These are phyloP conservation scores for Kluyveromyces starmeri DNA, from an alignment of 805 yeast species.

Conservation along the genomic window DNA sequence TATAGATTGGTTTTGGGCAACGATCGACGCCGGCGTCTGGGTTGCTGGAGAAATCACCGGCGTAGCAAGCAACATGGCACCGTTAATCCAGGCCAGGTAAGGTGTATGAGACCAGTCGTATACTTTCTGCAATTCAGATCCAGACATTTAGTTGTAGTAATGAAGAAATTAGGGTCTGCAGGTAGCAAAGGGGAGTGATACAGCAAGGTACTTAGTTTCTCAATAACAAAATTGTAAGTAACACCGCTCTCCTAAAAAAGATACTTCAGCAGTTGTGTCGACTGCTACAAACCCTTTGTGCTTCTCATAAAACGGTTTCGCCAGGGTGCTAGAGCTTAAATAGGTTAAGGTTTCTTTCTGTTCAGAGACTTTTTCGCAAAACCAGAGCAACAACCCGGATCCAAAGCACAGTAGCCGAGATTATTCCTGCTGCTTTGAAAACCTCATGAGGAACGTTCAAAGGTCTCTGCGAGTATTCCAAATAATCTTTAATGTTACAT, in stretches of 20 bases:
- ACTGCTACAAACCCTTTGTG: neutral
- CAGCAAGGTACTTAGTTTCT: neutral
- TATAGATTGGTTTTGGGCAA: constrained; percentile 4
- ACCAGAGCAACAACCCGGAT: neutral
- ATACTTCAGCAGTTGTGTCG: too few species aligned
- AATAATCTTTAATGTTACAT: neutral
- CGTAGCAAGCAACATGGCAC: constrained; percentile 31
- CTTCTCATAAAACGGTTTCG: neutral
- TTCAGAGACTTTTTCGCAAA: neutral
- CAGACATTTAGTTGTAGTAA: constrained; percentile 1
- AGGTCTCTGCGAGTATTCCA: neutral
- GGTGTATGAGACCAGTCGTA: constrained; percentile 36
- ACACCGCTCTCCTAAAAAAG: too few species aligned
- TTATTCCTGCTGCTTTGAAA: neutral
- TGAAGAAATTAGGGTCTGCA: neutral
- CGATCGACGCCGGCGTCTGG: constrained; percentile 8
- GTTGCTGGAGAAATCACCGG: constrained; percentile 31
- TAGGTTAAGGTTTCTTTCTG: neutral
- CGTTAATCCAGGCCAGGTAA: constrained; percentile 37
- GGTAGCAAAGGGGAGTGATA: neutral
- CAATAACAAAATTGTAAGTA: neutral
- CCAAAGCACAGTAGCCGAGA: neutral
- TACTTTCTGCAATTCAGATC: neutral
- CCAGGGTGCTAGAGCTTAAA: neutral
- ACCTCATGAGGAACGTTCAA: neutral